Base-by-base conservation (phyloP, 1,284 basidiomycete species). In the Moesziomyces parantarcticus region DNA sequence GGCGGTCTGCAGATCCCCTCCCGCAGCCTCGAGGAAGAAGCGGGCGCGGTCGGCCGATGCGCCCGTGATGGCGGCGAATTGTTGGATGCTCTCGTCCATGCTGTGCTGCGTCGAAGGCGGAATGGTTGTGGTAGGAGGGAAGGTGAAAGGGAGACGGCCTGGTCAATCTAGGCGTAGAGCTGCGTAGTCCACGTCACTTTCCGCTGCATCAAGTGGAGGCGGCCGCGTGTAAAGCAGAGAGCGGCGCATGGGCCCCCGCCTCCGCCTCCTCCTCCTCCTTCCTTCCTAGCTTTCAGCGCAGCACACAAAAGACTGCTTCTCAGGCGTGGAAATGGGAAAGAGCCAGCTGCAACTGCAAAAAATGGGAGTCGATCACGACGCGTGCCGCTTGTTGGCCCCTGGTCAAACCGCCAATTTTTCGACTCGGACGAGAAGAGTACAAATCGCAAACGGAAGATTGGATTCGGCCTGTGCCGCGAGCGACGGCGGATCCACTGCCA, bases 1-100 rank as follows among this genome's bases (percentile, higher is more conserved):
- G 16, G 85, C 85, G 26, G 72, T 74, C 65, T 84, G 58, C 16
- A 85, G 50, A 66, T 86, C 80, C 11, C 84, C 84, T 25, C 70
- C 69, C 11, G 81, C 76, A 3, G 80, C 75, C 26, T 84, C 82
- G 52, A 86, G 76, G 64, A 78, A 84, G 79, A 84, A 84, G 25
- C 79, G 76, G 34, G 85, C 85, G 29, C 80, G 79, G 36, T 84
- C 79, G 26, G 67, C 46, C 7, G 76, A 69, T 20, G 77, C 76
- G 22, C 84, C 84, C 7, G 85, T 85, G 67, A 85, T 76, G 40
- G 71, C 70, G 53, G 70, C 55, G 50, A 77, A 81, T 45, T 82
- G 80, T 23, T 76, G 63, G 18, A 82, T 67, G 23, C 50, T 59
- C 16, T 78, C 73, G 60, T 79, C 75, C 79, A 80, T 82, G 39